These are phyloP conservation scores for Ajuga chamaepitys DNA, from an alignment of 257 asterid genomes.

Conservation along the genomic window DNA sequence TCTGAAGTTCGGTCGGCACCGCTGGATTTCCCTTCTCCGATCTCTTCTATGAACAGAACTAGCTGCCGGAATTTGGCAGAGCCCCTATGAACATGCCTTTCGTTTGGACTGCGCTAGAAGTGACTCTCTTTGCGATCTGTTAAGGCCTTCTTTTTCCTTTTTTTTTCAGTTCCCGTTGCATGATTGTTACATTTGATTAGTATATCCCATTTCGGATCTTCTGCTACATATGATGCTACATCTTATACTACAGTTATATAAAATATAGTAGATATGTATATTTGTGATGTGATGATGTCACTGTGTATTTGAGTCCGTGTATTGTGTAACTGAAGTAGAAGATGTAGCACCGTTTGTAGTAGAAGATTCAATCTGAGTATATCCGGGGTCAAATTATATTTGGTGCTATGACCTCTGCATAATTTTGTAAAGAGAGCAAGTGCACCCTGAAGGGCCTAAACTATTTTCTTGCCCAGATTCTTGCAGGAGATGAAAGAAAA, in stretches of 20 bases:
- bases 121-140: slow-evolving; percentile 93
- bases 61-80: too few relatives aligned
- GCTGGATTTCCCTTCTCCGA: too few relatives aligned
- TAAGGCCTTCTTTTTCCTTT: slow-evolving; percentile 24
- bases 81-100: slow-evolving; percentile 92
- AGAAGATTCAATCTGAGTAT: too few relatives aligned
- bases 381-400: neutral
- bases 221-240: too few relatives aligned
- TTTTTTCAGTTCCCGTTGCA: neutral
- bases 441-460: neutral
- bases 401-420: neutral
- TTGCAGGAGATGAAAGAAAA: neutral
- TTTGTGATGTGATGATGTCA: too few relatives aligned
- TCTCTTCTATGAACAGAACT: slow-evolving; percentile 1
- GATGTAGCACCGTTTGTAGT: too few relatives aligned
- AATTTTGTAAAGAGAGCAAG: neutral
- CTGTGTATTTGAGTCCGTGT: too few relatives aligned
- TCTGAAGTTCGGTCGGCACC: too few relatives aligned
- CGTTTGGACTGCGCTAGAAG: slow-evolving; percentile 96
- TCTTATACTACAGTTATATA: too few relatives aligned
- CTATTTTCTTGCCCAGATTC: neutral
- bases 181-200: neutral
- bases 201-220: too few relatives aligned
- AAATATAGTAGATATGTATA: too few relatives aligned
- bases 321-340: too few relatives aligned